phyloP scores from a whole-genome alignment of 805 yeast species.

The Pachysolen tannophilus region DNA sequence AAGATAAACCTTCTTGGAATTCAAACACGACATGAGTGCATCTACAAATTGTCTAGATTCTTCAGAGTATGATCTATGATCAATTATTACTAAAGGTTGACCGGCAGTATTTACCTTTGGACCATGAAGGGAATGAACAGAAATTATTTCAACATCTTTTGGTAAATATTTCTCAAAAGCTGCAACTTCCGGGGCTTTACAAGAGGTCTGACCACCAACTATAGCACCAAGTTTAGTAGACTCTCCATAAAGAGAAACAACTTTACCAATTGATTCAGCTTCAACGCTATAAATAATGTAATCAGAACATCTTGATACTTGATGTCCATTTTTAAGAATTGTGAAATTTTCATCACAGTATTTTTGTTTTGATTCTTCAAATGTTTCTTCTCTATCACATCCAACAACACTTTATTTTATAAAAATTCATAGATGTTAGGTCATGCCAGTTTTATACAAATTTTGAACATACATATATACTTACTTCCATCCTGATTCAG shows the following conservation, averaged over 20 bases:
- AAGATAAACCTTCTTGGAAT: conserved; percentile 69
- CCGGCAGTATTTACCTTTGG: conserved; percentile 85
- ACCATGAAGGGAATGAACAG: conserved; percentile 92
- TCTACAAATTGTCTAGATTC: conserved; percentile 56
- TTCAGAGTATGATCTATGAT: conserved; percentile 52
- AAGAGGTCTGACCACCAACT: conserved; percentile 98
- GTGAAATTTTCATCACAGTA: conserved; percentile 37
- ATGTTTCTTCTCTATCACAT: conserved; percentile 72
- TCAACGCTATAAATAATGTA: conserved; percentile 88
- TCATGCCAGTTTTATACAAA: neutral
- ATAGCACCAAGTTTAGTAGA: conserved; percentile 81
- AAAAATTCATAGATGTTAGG: no score
- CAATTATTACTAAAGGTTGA: conserved; percentile 84
- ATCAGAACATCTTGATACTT: conserved; percentile 74
- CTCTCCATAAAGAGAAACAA: conserved; percentile 75
- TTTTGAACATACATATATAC: no score
- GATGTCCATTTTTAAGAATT: conserved; percentile 72
- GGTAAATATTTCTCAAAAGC: conserved; percentile 81
- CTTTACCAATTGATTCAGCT: conserved; percentile 71
- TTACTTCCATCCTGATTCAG: conserved; percentile 72
- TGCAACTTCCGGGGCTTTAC: conserved; percentile 81
- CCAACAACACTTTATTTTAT: conserved; percentile 50
- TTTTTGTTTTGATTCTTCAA: conserved; percentile 32
- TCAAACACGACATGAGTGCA: conserved; percentile 57
- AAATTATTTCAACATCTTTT: conserved; percentile 69